These are phyloP conservation scores for Anthoceros angustus DNA, from an alignment of 225 moss, liverwort and hornwort species.

Conservation along the genomic window DNA sequence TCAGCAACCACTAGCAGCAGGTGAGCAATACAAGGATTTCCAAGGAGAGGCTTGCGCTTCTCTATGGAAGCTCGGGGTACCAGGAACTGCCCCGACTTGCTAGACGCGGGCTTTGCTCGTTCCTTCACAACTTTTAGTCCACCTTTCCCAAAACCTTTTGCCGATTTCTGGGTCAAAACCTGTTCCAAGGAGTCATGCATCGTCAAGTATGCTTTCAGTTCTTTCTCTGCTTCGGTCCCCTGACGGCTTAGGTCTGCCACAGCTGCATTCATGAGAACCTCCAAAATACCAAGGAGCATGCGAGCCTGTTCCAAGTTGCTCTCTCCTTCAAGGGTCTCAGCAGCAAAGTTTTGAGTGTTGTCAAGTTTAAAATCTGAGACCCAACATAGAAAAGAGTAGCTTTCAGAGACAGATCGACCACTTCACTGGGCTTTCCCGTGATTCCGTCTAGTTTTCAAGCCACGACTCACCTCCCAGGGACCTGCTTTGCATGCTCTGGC, in stretches of 20 bases:
- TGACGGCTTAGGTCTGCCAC: slow-evolving; percentile 35
- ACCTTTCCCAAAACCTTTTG: slow-evolving; percentile 29
- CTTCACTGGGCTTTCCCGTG: not conserved
- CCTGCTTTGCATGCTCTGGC: slow-evolving; percentile 47
- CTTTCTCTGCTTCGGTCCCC: slow-evolving; percentile 36
- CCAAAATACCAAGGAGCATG: slow-evolving; percentile 64
- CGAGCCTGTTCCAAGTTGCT: slow-evolving; percentile 59
- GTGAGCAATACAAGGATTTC: slow-evolving; percentile 44
- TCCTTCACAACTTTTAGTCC: slow-evolving; percentile 17
- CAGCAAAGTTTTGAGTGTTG: slow-evolving; percentile 43
- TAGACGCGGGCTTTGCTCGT: slow-evolving; percentile 28
- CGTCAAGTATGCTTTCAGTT: slow-evolving; percentile 33
- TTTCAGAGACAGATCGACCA: slow-evolving; percentile 6
- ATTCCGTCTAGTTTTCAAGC: slow-evolving; percentile 5
- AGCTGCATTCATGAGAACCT: slow-evolving; percentile 64
- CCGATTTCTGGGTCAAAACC: slow-evolving; percentile 45
- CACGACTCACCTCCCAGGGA: slow-evolving; percentile 50
- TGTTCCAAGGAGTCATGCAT: slow-evolving; percentile 49
- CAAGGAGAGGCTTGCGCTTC: slow-evolving; percentile 51
- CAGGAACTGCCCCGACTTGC: slow-evolving; percentile 28
- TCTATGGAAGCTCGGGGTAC: slow-evolving; percentile 39
- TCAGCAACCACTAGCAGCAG: slow-evolving; percentile 37
- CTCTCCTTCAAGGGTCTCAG: slow-evolving; percentile 56
- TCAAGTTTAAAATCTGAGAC: slow-evolving; percentile 62
- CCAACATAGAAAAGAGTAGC: slow-evolving; percentile 8